These are phyloP conservation scores for Boletellus ananas DNA, from an alignment of 768 basidiomycete genomes.

Conservation along the genomic window DNA sequence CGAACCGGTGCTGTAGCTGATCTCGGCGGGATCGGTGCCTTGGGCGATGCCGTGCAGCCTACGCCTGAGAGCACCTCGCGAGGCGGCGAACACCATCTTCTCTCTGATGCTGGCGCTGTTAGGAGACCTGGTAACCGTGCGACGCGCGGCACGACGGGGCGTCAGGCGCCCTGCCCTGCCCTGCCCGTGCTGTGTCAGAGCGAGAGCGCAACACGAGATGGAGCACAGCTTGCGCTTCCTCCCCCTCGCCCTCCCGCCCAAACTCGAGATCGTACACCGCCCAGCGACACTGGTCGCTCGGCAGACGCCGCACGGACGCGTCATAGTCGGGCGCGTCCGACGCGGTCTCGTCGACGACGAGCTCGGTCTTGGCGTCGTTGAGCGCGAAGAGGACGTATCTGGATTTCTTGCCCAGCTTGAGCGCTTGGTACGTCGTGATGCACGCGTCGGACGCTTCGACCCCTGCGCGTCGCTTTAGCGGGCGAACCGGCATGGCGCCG, in stretches of 20 bases:
- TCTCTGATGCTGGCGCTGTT: constrained; percentile 79
- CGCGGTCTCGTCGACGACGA: constrained; percentile 65
- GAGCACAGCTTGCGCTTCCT: constrained; percentile 87
- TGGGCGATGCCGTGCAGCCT: constrained; percentile 78
- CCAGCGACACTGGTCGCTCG: constrained; percentile 74
- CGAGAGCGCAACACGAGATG: constrained; percentile 61
- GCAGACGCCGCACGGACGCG: constrained; percentile 68
- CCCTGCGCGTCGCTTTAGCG: constrained; percentile 12
- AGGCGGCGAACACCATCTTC: constrained; percentile 93
- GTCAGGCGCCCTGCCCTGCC: too few relatives aligned
- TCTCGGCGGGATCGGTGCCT: constrained; percentile 73
- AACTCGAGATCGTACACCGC: constrained; percentile 93
- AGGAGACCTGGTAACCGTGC: constrained; percentile 61
- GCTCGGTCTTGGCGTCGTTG: constrained; percentile 58
- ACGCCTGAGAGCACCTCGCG: constrained; percentile 73
- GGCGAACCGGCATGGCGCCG: background rate
- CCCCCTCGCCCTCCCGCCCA: constrained; percentile 53
- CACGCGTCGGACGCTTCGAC: constrained; percentile 56
- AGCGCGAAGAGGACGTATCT: constrained; percentile 85
- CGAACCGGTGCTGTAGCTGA: constrained; percentile 68
- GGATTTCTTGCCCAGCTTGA: constrained; percentile 43
- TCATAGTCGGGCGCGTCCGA: constrained; percentile 57
- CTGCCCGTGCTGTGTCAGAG: background rate
- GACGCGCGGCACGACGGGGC: too few relatives aligned
- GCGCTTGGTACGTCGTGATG: constrained; percentile 17